A percentile compares a stretch with the other conserved stretches of the same genome.
Evolutionary conservation across 768 basidiomycete genomes (phyloP).

Genomic region (Russula lepida): DNA sequence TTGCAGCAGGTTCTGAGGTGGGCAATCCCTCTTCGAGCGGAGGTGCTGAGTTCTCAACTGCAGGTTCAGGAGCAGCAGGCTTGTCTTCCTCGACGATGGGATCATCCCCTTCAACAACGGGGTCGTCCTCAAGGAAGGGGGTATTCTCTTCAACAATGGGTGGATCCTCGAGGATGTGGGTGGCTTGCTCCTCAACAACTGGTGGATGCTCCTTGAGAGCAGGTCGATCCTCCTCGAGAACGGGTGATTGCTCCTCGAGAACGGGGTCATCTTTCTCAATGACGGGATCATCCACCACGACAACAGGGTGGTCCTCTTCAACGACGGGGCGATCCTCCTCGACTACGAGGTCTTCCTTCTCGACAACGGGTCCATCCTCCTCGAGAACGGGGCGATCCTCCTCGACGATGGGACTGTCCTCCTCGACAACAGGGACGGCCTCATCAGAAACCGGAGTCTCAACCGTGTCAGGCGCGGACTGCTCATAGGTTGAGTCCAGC

Average conservation of each 20-base stretch:
- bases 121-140: background rate
- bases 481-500: background rate
- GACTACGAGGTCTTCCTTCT: background rate
- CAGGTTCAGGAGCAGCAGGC: background rate
- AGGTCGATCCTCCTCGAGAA: background rate
- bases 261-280: background rate
- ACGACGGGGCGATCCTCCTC: background rate
- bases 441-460: background rate
- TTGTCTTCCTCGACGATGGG: background rate
- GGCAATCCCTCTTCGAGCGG: background rate
- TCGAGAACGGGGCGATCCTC: background rate
- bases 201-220: background rate
- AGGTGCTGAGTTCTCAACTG: background rate
- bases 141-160: background rate
- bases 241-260: background rate
- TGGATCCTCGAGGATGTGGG: too few species aligned
- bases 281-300: background rate
- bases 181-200: background rate
- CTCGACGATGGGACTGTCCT: background rate
- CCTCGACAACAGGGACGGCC: background rate
- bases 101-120: background rate
- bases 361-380: background rate
- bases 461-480: background rate
- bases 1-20: background rate
- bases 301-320: background rate